phyloP scores from a whole-genome alignment of 208 protist species.

The Leishmania lainsoni region DNA sequence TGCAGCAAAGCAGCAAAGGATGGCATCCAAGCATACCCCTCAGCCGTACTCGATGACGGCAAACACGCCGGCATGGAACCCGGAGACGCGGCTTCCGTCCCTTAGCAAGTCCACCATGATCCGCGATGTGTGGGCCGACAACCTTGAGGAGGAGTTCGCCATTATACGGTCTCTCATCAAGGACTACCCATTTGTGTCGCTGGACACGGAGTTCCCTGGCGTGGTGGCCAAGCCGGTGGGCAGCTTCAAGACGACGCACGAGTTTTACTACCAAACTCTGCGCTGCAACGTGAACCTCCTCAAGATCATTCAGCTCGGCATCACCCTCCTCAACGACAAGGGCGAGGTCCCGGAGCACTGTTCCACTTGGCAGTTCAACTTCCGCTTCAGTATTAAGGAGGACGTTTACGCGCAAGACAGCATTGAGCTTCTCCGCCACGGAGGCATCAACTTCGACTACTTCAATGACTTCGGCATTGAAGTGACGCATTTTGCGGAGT shows the following conservation, averaged over 20 bases:
- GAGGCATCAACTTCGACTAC: constrained; percentile 98
- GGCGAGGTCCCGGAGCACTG: constrained; percentile 95
- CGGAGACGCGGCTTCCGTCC: constrained; percentile 49
- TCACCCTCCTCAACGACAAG: constrained; percentile 97
- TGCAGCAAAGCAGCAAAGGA: constrained; percentile 1
- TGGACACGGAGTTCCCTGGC: constrained; percentile 99
- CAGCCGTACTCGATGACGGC: constrained; percentile 29
- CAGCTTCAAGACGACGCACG: constrained; percentile 92
- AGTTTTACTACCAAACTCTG: constrained; percentile 98
- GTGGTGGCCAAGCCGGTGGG: constrained; percentile 97
- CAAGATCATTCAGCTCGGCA: constrained; percentile 99
- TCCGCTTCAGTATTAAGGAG: constrained; percentile 96
- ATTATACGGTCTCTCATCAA: constrained; percentile 94
- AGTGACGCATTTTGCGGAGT: constrained; percentile 95
- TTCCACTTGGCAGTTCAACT: constrained; percentile 99
- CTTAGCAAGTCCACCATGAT: constrained; percentile 92
- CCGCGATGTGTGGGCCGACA: constrained; percentile 97
- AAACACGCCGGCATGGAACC: constrained; percentile 32
- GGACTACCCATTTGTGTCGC: constrained; percentile 96
- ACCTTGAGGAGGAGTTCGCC: constrained; percentile 97
- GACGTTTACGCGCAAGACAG: constrained; percentile 98
- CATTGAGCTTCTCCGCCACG: constrained; percentile 96
- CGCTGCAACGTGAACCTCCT: constrained; percentile 98
- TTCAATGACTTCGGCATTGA: constrained; percentile 96
- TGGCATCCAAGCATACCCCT: constrained; percentile 18